Evolutionary conservation across 73 alveolate genomes (phyloP), one percentile per base, ranked within the genome.

Genomic region (Paramecium octaurelia): DNA sequence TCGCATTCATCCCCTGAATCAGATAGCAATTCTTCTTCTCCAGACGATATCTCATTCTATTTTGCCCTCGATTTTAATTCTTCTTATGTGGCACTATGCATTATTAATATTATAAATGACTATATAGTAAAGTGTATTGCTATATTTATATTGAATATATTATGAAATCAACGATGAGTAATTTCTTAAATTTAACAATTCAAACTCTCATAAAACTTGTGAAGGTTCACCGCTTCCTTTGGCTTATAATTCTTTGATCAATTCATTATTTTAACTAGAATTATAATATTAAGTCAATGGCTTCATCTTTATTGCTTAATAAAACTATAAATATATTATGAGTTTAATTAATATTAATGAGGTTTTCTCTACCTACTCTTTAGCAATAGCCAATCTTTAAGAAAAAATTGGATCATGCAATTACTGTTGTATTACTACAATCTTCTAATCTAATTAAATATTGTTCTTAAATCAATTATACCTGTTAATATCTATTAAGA

Each of bases 151-250:
- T 54, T 54, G 35, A 54, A 54, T 54, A 54, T 16, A 31, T 7
- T 16, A 54, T 54, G 3, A 54, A 68, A 44, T 80, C 76, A 80
- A 23, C 91, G 77, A 80, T 80, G 43, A 43, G 76, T 43, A 44
- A 50, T 48, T 46, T 80, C 91, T 20, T 42, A 21, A 23, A 24
- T 31, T 44, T 35, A 75, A 43, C 91, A 80, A 42, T 48, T 48
- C 27, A 80, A 31, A 23, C 91, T 44, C 27, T 80, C 91, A 40
- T 24, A 80, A 80, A 80, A 80, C 44, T 48, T 80, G 31, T n/a
- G 91, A 48, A 11, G 91, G 76, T 35, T 80, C 91, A 80, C 44
- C 91, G 21, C 91, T 44, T 43, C 77, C 91, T 44, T 76, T 40
- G 6, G 75, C 44, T 35, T 80, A 44, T 6, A 80, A 44, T 48